Evolutionary conservation across 129 eudicot species (phyloP).

Genomic region (Solidago caesia): DNA sequence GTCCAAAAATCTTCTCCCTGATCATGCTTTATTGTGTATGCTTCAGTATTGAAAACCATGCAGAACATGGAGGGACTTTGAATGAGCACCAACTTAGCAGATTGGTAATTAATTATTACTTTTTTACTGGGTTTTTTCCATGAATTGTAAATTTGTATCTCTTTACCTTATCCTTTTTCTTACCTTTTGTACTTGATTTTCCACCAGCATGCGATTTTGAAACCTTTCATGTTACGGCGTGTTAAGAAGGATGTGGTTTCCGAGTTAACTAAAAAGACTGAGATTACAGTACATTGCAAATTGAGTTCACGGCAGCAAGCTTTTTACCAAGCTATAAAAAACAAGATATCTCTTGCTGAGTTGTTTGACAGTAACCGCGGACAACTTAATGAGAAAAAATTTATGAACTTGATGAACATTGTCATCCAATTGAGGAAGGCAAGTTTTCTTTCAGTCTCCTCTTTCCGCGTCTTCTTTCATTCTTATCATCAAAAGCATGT

Average conservation of each 20-base stretch:
- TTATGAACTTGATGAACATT: slow-evolving; percentile 89
- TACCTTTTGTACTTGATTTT: not conserved
- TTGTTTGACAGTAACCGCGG: slow-evolving; percentile 89
- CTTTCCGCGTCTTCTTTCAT: not conserved
- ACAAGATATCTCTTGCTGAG: slow-evolving; percentile 94
- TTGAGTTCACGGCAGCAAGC: slow-evolving; percentile 96
- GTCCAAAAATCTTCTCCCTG: slow-evolving; percentile 12
- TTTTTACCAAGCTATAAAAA: slow-evolving; percentile 97
- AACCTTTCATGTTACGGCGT: slow-evolving; percentile 97
- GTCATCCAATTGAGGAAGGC: slow-evolving; percentile 99
- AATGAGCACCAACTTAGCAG: slow-evolving; percentile 98
- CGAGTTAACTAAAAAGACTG: slow-evolving; percentile 83
- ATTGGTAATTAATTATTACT: slow-evolving; percentile 55
- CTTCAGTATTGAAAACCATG: slow-evolving; percentile 92
- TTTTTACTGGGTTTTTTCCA: not conserved
- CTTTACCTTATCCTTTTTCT: slow-evolving; percentile 3
- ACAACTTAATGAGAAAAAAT: slow-evolving; percentile 76
- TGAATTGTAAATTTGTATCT: not conserved
- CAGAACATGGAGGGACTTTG: slow-evolving; percentile 98
- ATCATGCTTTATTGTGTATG: slow-evolving; percentile 23
- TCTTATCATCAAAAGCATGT: not conserved
- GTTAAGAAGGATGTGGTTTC: slow-evolving; percentile 90
- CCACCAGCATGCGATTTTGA: slow-evolving; percentile 95
- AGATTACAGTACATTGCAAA: slow-evolving; percentile 86
- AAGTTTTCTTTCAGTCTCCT: not conserved